Percentiles rank a stretch among this genome's conserved stretches.
Conservation (phyloP, 2,329 filamentous ascomycete species). For the Hansfordia pulvinata region DNA sequence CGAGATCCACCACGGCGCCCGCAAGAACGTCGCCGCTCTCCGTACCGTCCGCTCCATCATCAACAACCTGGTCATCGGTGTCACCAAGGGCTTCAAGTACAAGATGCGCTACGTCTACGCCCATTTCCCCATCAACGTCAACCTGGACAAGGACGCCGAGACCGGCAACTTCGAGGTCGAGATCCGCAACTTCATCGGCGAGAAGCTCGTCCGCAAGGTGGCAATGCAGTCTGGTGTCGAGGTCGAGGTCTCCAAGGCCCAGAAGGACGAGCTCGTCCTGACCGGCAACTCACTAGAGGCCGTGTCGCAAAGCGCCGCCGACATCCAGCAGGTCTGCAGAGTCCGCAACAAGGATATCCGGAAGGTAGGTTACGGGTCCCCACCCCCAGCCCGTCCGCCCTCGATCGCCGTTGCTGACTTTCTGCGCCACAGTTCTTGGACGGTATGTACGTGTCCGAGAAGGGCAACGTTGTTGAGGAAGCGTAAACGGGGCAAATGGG, state of each 20-base stretch:
- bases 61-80: constrained; percentile 96
- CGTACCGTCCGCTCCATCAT: constrained; percentile 96
- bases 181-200: constrained; percentile 98
- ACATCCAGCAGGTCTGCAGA: constrained; percentile 99
- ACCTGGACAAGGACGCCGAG: constrained; percentile 92
- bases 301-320: constrained; percentile 95
- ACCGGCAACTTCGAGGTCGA: constrained; percentile 82
- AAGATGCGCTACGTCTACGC: constrained; percentile 99
- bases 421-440: constrained; percentile 71
- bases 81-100: constrained; percentile 99
- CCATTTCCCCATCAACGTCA: constrained; percentile 99
- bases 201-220: constrained; percentile 96
- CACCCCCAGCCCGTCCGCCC: not conserved
- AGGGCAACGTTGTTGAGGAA: constrained; percentile 80
- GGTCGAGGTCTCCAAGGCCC: constrained; percentile 75
- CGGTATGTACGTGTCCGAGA: constrained; percentile 99
- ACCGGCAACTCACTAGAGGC: constrained; percentile 90
- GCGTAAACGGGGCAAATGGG: constrained; percentile 33
- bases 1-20: constrained; percentile 94
- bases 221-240: constrained; percentile 83
- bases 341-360: constrained; percentile 99
- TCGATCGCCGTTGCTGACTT: constrained; percentile 9
- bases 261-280: constrained; percentile 96
- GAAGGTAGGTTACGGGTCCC: constrained; percentile 50
- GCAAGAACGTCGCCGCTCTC: constrained; percentile 96